Conservation (phyloP, 345 rosid genomes). For the Heritiera fomes region DNA sequence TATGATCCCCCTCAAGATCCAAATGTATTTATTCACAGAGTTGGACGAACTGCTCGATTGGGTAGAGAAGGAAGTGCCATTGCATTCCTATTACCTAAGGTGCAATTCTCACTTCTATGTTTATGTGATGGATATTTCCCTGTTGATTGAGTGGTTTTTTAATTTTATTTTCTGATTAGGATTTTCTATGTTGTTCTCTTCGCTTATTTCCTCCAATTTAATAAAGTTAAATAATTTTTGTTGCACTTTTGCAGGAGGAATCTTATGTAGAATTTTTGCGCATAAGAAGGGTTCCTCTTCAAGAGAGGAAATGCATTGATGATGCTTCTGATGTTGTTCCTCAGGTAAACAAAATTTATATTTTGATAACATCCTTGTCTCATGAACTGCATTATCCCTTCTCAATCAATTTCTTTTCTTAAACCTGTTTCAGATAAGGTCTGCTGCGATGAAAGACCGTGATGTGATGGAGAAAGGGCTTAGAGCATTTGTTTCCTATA, state of each 20-base stretch:
- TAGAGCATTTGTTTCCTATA: slow-evolving; percentile 85
- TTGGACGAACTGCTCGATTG: slow-evolving; percentile 88
- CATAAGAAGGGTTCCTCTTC: slow-evolving; percentile 71
- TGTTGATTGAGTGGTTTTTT: background rate
- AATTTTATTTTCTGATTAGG: slow-evolving; percentile 8
- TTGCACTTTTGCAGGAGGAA: slow-evolving; percentile 61
- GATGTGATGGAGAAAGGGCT: slow-evolving; percentile 92
- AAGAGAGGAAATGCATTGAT: slow-evolving; percentile 52
- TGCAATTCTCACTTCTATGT: slow-evolving; percentile 23
- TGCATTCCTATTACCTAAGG: slow-evolving; percentile 78
- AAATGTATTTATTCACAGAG: slow-evolving; percentile 85
- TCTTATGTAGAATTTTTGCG: slow-evolving; percentile 82
- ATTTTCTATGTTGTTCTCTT: background rate
- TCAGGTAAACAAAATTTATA: slow-evolving; percentile 41
- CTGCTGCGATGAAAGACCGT: slow-evolving; percentile 71
- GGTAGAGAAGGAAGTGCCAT: slow-evolving; percentile 81
- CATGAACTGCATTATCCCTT: background rate
- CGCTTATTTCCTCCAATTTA: background rate
- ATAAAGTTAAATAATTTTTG: slow-evolving; percentile 8
- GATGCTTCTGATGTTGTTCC: slow-evolving; percentile 69
- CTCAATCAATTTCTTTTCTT: background rate
- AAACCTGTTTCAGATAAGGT: slow-evolving; percentile 56
- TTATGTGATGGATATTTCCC: background rate
- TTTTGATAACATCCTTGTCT: background rate
- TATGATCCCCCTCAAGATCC: slow-evolving; percentile 97